Conservation (phyloP, 1,284 basidiomycete genomes). For the Cutaneotrichosporon cavernicola region DNA sequence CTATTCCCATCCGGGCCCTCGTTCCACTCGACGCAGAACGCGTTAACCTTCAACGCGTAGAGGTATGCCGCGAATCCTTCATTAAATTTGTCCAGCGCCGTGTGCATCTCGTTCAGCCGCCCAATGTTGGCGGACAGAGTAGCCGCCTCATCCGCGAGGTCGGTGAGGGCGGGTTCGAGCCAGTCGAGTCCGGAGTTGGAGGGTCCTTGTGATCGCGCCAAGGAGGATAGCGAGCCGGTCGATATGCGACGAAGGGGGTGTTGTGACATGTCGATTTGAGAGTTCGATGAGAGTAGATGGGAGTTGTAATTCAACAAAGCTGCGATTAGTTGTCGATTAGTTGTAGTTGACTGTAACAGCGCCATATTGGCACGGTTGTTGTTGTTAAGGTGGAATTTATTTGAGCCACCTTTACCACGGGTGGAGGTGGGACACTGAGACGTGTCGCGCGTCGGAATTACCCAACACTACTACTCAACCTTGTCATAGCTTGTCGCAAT, state of each 20-base stretch:
- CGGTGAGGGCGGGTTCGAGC: constrained; percentile 75
- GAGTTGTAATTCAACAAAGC: too few relatives aligned
- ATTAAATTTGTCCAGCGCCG: constrained; percentile 80
- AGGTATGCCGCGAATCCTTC: constrained; percentile 89
- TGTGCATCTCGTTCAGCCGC: constrained; percentile 67
- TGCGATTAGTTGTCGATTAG: too few relatives aligned
- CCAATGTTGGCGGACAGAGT: constrained; percentile 73
- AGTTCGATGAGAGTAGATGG: not conserved
- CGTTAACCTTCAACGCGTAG: constrained; percentile 91
- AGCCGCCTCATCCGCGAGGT: constrained; percentile 83
- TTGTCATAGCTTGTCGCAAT: not conserved
- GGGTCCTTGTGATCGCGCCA: constrained; percentile 69
- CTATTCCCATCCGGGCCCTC: constrained; percentile 47
- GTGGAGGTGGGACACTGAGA: too few relatives aligned
- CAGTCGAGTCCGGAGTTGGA: constrained; percentile 82
- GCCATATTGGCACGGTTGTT: not conserved
- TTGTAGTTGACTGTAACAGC: too few relatives aligned
- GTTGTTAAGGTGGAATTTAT: not conserved
- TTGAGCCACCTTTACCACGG: too few relatives aligned
- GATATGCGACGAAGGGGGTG: constrained; percentile 81
- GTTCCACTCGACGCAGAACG: constrained; percentile 85
- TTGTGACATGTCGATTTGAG: not conserved
- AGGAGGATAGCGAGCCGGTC: constrained; percentile 80
- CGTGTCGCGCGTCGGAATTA: too few relatives aligned
- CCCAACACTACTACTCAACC: not conserved